Evolutionary conservation across 208 protist species (phyloP).

Genomic region (Trypanosoma congolense): DNA sequence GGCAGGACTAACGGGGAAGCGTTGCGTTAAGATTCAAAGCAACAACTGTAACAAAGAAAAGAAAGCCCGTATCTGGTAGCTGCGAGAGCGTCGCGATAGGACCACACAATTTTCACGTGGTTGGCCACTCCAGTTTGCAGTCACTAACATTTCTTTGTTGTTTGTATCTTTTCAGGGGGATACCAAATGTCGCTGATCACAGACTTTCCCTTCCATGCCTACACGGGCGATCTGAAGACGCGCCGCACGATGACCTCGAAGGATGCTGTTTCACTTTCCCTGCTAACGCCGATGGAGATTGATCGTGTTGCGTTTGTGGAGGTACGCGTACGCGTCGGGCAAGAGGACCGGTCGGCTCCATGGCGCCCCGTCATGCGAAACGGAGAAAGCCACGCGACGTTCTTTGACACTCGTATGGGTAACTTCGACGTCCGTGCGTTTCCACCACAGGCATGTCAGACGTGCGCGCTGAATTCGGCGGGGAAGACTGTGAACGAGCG

Average conservation of each 20-base stretch:
- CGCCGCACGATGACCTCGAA: constrained; percentile 59
- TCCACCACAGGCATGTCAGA: constrained; percentile 74
- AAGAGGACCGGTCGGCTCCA: constrained; percentile 55
- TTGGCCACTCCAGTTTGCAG: too few relatives aligned
- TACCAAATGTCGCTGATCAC: constrained; percentile 82
- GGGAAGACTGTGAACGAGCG: constrained; percentile 82
- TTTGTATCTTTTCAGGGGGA: not conserved
- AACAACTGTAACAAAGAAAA: too few relatives aligned
- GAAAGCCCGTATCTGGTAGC: too few relatives aligned
- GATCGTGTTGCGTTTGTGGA: constrained; percentile 72
- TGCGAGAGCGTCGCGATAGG: too few relatives aligned
- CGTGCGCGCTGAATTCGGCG: constrained; percentile 53
- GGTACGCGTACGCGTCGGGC: constrained; percentile 60
- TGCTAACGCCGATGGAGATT: constrained; percentile 81
- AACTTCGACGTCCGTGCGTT: constrained; percentile 82
- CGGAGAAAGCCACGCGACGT: constrained; percentile 47
- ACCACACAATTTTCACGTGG: too few relatives aligned
- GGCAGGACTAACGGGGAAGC: too few relatives aligned
- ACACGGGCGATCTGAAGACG: constrained; percentile 76
- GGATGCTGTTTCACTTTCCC: constrained; percentile 68
- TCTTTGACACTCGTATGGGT: constrained; percentile 88
- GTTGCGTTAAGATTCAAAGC: too few relatives aligned
- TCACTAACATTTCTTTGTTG: too few relatives aligned
- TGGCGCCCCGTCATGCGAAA: constrained; percentile 47
- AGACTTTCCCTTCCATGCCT: constrained; percentile 80